Evolutionary conservation across 2,329 filamentous ascomycete genomes (phyloP), one percentile per base, ranked within the genome.

Genomic region (Calonectria multiphialidica): DNA sequence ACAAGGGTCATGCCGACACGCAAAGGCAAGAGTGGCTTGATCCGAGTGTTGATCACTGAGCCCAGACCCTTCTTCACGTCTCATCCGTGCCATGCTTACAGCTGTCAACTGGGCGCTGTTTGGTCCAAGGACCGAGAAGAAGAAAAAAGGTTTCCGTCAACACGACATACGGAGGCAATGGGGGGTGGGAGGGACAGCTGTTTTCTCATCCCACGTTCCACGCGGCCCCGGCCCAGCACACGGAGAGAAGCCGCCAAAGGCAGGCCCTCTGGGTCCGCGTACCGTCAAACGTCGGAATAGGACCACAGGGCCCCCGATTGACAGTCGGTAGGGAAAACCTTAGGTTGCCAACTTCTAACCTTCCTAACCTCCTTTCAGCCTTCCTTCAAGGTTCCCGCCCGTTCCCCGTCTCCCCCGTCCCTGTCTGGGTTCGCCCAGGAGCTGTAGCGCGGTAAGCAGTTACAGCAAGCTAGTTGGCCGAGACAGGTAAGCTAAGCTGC

Each of bases 351-450:
- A 59, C 50, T 33, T 69, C 57, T 33, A 45, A 44, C 66, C 57
- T 42, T 57, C 28, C 57, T 66, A 70, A 47, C 62, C 68, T 66
- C 50, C n/a, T 66, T 71, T 57, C 40, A 69, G 61, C 47, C 40
- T 57, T 69, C 67, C 67, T 66, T 70, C 68, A 66, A 71, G 68
- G 53, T 66, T 42, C 37, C 68, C 68, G 68, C 53, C 44, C 28
- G 23, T 66, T 66, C 61, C 67, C 68, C 68, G 53, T 61, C 28
- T 28, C 62, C 66, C 68, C 68, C 53, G 68, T 71, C 63, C 63
- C 63, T 67, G 68, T 71, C 68, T 66, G 61, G 63, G 63, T 62
- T 71, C 55, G 68, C 55, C 28, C 63, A 61, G 68, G 68, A 71
- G 53, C 63, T 71, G 68, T 55, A 66, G 61, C 68, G 68, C 62